Base-by-base conservation (phyloP, 75 land plant species). In the Selaginella tamariscina region DNA sequence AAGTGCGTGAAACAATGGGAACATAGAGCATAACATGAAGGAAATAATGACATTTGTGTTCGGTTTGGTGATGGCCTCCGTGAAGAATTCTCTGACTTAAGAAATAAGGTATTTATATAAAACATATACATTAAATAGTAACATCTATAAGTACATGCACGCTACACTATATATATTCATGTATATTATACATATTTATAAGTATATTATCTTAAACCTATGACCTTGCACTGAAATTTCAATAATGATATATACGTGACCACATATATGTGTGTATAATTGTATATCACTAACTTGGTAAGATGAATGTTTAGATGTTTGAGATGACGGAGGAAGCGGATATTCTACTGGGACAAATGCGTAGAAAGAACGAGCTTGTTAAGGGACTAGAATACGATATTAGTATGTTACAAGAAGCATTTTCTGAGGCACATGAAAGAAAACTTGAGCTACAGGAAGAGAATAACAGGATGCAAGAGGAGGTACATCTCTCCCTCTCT, bases 321-420 rank as follows among this genome's bases (percentile, higher is more conserved):
- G 49, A 39, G 49, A 39, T 39, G 49, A 39, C 15, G 49, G 49
- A 39, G 11, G 49, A 39, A 15, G 15, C 49, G 49, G 49, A 39
- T 39, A 5, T 39, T 5, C 49, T 39, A 15, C 5, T 39, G 5
- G 49, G 49, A 39, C 11, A 39, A 15, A 39, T 39, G 11, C 49
- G 49, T 15, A 39, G 87, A 29, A 93, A 86, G 71, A 85, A 86
- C 39, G 94, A 93, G 8, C 64, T 87, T 33, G 2, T 82, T 8
- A 75, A 78, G 32, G 87, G 86, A 8, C 49, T 90, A 33, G 64
- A 70, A 30, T 84, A 83, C 78, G 98, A 93, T 77, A 71, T 93
- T 68, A 86, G 84, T 30, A 55, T 93, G 32, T 68, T 93, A 71
- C 98, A 93, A 71, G 98, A 89, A 67, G 79, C 88, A 23, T 73